Evolutionary conservation across 345 rosid genomes (phyloP), one percentile per base, ranked within the genome.

Genomic region (Aquilaria malaccensis): DNA sequence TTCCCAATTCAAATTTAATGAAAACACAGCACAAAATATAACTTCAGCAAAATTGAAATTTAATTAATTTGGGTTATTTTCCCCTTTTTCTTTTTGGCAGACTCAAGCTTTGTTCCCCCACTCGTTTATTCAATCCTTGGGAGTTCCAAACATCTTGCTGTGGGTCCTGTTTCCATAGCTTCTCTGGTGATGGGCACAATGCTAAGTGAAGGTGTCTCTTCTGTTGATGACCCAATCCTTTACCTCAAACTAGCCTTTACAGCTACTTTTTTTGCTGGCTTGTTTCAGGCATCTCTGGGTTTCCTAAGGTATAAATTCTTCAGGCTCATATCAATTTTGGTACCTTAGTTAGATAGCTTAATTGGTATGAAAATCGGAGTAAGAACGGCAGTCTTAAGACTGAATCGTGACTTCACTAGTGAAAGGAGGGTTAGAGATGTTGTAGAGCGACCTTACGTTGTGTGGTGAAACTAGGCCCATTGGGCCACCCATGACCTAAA

Each of bases 61-160:
- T 31, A 12, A 56, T 46, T 22, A 22, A 33, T 2, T 43, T 48
- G 37, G 15, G 2, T 12, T 15, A 1, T 15, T 48, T 12, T 13
- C 56, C 22, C 14, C 33, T 41, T 69, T 45, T 45, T 9, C 55
- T 54, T 50, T 33, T 41, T 62, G 78, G 82, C 80, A 95, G 99
- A 95, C 80, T 95, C 99, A 80, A 95, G 99, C 73, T 95, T 95
- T 77, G 96, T 95, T 32, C 97, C 99, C 11, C 99, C 99, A 63
- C 61, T 95, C 67, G 69, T 95, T 55, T 95, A 95, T 70, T 75
- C 97, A 14, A 67, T 88, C 41, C 83, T 95, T 12, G 99, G 99
- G 50, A 95, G 99, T 79, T 95, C 99, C 29, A 80, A 71, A 57
- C 97, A 95, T 63, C 85, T 95, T 11, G 99, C 78, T 3, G 96